Conservation (phyloP, 306 rosid genomes). For the Vigna trinervia region DNA sequence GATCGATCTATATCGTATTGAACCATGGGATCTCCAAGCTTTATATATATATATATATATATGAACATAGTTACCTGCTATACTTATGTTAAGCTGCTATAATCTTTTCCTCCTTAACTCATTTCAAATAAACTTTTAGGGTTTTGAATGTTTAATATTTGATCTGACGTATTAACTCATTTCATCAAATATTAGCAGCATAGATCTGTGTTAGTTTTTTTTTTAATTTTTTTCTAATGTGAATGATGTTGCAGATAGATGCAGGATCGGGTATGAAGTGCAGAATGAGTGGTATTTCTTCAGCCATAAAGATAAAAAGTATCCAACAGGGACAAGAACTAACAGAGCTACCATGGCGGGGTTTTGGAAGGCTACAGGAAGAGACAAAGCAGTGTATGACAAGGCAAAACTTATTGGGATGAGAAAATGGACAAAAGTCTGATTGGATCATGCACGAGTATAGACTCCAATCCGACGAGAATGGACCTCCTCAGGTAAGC, state of each 20-base stretch:
- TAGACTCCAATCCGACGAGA: constrained; percentile 78
- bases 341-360: constrained; percentile 93
- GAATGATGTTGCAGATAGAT: constrained; percentile 62
- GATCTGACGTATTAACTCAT: neutral
- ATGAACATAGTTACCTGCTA: neutral
- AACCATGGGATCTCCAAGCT: constrained; percentile 98
- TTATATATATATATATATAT: constrained; percentile 39
- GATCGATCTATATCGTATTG: constrained; percentile 90
- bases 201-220: neutral
- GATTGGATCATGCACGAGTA: constrained; percentile 99
- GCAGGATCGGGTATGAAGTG: constrained; percentile 95
- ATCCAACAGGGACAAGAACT: constrained; percentile 96
- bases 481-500: constrained; percentile 90
- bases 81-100: neutral
- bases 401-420: constrained; percentile 78
- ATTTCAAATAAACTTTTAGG: neutral
- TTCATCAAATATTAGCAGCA: neutral
- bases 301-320: constrained; percentile 96
- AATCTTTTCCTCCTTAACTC: neutral
- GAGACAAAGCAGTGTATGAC: constrained; percentile 91
- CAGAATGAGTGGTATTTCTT: constrained; percentile 96
- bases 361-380: constrained; percentile 96
- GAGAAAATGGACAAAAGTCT: constrained; percentile 92
- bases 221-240: neutral
- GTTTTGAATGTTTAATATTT: constrained; percentile 3